phyloP scores from a whole-genome alignment of 2,329 filamentous ascomycete genomes.

The Fusarium virguliforme region DNA sequence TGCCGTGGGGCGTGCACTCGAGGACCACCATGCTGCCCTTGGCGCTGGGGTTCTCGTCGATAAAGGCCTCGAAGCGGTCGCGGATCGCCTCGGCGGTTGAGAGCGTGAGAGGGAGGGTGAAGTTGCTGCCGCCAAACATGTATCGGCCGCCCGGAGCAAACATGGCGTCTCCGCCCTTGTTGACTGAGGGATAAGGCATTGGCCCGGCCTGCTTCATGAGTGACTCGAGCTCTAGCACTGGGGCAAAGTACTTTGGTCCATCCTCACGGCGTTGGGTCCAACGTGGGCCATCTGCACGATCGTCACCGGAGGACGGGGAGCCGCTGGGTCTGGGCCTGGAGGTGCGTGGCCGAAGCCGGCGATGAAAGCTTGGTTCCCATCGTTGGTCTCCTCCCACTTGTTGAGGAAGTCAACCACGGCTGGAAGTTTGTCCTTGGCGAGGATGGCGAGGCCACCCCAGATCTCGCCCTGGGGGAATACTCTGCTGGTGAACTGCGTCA shows the following conservation, averaged over 20 bases:
- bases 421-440: slow-evolving; percentile 49
- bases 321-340: slow-evolving; percentile 43
- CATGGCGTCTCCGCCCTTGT: slow-evolving; percentile 57
- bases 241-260: slow-evolving; percentile 53
- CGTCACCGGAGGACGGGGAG: slow-evolving; percentile 37
- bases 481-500: slow-evolving; percentile 58
- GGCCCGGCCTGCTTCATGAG: slow-evolving; percentile 56
- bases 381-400: slow-evolving; percentile 48
- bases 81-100: slow-evolving; percentile 45
- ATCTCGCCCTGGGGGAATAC: slow-evolving; percentile 53
- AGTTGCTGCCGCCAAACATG: slow-evolving; percentile 62
- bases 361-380: slow-evolving; percentile 44
- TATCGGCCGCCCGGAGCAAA: slow-evolving; percentile 58
- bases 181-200: slow-evolving; percentile 61
- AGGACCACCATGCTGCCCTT: slow-evolving; percentile 40
- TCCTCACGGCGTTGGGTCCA: slow-evolving; percentile 39
- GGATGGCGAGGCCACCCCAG: slow-evolving; percentile 53
- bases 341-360: slow-evolving; percentile 38
- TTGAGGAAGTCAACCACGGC: slow-evolving; percentile 54
- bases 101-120: slow-evolving; percentile 58
- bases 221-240: slow-evolving; percentile 57
- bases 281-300: slow-evolving; percentile 42
- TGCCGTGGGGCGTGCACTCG: slow-evolving; percentile 41
- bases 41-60: slow-evolving; percentile 29
- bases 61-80: slow-evolving; percentile 37